Base-by-base conservation (phyloP, 306 rosid species). In the Acacia melanoxylon region DNA sequence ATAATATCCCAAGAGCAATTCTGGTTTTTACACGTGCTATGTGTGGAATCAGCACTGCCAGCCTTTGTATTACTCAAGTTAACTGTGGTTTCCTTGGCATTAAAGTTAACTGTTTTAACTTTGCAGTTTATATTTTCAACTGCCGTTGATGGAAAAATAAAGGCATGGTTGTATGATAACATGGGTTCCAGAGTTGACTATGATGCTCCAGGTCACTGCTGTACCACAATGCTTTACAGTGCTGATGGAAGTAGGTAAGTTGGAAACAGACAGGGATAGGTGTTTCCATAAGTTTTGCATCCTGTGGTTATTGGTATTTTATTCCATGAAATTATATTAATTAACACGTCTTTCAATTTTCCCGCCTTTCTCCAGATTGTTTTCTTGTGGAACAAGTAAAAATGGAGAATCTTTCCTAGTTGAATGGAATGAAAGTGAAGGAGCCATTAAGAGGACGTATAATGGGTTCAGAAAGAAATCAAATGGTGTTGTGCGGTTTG, bases 311-410 rank as follows among this genome's bases (percentile, higher is more conserved):
- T 15, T 76, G 68, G 25, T 20, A 72, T 46, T 75, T 29, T 80
- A 51, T 68, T 69, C 48, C 75, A n/a, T 62, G 78, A 10, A 75
- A 56, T 58, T 67, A 61, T 76, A 75, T 73, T 83, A 35, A 48
- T 35, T 67, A 22, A 71, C 48, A 25, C 25, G 2, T 58, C 68
- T 71, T 75, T 62, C 56, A 15, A 79, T 74, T 40, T 68, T 20
- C 42, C 37, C 20, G 8, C 69, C 56, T 78, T 72, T 83, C 76
- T 61, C 79, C 86, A 94, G 97, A 82, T 74, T 94, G 86, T 92
- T 94, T 86, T 94, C 98, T 56, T 94, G 98, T 71, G 98, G 98
- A 83, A 92, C 98, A 75, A 94, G 96, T 85, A 90, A 89, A 86
- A 95, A 92, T 40, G 98, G 96, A 83, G 98, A 92, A 70, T 90